Evolutionary conservation across 306 rosid genomes (phyloP), one percentile per base, ranked within the genome.

Genomic region (Gastrolobium bilobum): DNA sequence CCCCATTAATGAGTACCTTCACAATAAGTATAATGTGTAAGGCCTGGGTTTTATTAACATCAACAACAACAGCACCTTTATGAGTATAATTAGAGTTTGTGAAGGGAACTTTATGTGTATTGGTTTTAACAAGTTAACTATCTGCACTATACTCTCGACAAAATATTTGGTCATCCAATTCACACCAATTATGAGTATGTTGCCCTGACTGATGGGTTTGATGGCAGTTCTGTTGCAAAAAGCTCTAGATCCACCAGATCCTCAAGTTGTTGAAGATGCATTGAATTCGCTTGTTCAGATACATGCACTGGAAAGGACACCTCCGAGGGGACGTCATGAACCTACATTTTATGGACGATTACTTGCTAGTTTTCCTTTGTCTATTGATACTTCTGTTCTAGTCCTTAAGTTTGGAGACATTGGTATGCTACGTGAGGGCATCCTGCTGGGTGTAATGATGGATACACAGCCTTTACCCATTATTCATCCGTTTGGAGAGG

Each of bases 361-460:
- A 60, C 90, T 94, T 73, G 85, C 94, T 37, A 89, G 95, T 84
- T 89, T 91, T 84, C 10, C 98, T 5, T 75, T 94, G 86, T 94
- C 98, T 73, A 89, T 94, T 71, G 96, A 94, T 83, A 83, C 96
- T 71, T 91, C 97, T 75, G 76, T 86, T 81, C 79, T 94, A 58
- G 87, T 91, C 71, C 90, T 94, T 57, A 94, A 94, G 86, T 94
- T 94, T 85, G 98, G 97, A 77, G 81, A 86, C 15, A 58, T 79
- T 51, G 98, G 98, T 44, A 90, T 88, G 97, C 85, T 94, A 68
- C 93, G 87, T 5, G 96, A 90, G 82, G 98, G 98, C 84, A 91
- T 94, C 79, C 68, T 94, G 71, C 87, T 94, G 68, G 98, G 96
- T 63, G 73, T 91, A 78, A 80, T 94, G 79, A 88, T 87, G 98